phyloP scores from a whole-genome alignment of 116 monocot species.

The Phalaenopsis hybrid region DNA sequence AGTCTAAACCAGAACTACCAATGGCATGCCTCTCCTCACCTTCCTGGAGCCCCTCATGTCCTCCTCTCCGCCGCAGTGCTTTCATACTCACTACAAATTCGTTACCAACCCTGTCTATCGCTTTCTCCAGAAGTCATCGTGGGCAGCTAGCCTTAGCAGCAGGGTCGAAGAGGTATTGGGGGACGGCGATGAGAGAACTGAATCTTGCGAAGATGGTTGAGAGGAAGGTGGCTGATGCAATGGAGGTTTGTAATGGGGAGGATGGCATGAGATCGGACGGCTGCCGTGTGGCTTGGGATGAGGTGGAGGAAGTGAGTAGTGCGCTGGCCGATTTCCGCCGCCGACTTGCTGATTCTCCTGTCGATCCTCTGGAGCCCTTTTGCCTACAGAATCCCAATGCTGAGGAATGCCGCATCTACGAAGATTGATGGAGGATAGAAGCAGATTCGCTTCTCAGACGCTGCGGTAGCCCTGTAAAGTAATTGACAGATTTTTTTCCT shows the following conservation, averaged over 20 bases:
- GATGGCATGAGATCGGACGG: constrained; percentile 21
- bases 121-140: neutral
- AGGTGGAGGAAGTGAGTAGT: constrained; percentile 87
- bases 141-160: neutral
- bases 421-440: constrained; percentile 14
- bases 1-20: neutral
- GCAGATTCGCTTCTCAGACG: no score
- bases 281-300: constrained; percentile 88
- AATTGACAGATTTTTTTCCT: no score
- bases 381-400: constrained; percentile 49
- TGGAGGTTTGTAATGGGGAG: constrained; percentile 51
- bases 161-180: constrained; percentile 47
- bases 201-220: constrained; percentile 63
- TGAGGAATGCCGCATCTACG: constrained; percentile 57
- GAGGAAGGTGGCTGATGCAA: constrained; percentile 78
- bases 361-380: constrained; percentile 67
- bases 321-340: constrained; percentile 68
- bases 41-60: neutral
- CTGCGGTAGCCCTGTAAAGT: no score
- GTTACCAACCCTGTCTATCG: neutral
- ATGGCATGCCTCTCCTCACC: neutral
- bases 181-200: constrained; percentile 63
- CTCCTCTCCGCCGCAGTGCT: neutral
- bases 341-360: constrained; percentile 20
- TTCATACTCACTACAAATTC: neutral